Evolutionary conservation across 2,329 filamentous ascomycete species (phyloP), one percentile per base, ranked within the genome.

Genomic region (Nemania sp.): DNA sequence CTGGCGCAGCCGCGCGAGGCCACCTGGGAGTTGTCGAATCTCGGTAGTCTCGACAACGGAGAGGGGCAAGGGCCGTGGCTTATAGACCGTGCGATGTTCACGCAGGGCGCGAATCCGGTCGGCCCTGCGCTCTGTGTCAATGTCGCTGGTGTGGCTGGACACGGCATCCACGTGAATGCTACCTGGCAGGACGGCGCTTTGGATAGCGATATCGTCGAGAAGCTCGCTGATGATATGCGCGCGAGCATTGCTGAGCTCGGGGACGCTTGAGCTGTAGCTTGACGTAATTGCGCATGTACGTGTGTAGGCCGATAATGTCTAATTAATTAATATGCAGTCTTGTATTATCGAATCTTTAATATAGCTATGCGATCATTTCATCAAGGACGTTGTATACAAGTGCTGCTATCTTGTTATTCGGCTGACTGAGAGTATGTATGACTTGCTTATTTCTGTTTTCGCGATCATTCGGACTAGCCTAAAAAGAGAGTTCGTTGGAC

Each of bases 21-120:
- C 3, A 76, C 77, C 1, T 83, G 79, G 75, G 76, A 78, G 56
- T 61, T 83, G 4, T 82, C 77, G 55, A 84, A 83, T 61, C 54
- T 82, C 5, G 81, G 81, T 1, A 69, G 70, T 31, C 44, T 59
- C 17, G 17, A 12, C 11, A 34, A 17, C 12, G 19, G 24, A 7
- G 51, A n/a, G 15, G 6, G 39, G 6, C 60, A 51, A 1, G 52
- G 53, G 2, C 49, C 40, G 3, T 75, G 73, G 72, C 61, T 56
- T 2, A 72, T 81, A 20, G 69, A 71, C 3, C 72, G 77, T n/a
- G 64, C 72, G 15, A 59, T 81, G 12, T 82, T 83, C 61, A 73
- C 77, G 0, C 81, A 82, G 53, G 74, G 77, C 0, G 72, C 76
- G 20, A 73, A 72, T 53, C 68, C 76, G 4, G 67, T 70, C 1